Conservation (phyloP, 257 asterid genomes). For the Lycium barbarum region DNA sequence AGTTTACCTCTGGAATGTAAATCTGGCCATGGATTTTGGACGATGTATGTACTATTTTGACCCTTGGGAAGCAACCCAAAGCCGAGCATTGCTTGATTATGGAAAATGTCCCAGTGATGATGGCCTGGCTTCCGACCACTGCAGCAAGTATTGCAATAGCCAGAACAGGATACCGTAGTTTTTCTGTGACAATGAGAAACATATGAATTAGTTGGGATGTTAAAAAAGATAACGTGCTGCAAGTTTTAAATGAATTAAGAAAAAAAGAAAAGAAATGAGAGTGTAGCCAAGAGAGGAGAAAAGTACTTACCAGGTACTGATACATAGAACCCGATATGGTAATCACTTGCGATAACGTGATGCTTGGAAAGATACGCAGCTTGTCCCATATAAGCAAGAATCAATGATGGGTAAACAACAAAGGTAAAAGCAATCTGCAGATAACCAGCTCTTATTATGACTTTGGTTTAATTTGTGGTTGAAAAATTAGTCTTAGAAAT, state of each 20-base stretch:
- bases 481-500: not conserved
- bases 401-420: slow-evolving; percentile 86
- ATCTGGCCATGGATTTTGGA: slow-evolving; percentile 87
- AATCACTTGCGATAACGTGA: slow-evolving; percentile 69
- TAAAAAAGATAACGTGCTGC: slow-evolving; percentile 10
- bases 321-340: slow-evolving; percentile 83
- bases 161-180: slow-evolving; percentile 86
- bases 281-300: not conserved
- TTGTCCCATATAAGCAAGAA: slow-evolving; percentile 99
- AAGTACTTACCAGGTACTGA: slow-evolving; percentile 80
- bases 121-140: slow-evolving; percentile 97
- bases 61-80: slow-evolving; percentile 92
- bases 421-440: slow-evolving; percentile 86
- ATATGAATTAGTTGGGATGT: not conserved
- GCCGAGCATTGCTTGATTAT: slow-evolving; percentile 96
- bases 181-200: slow-evolving; percentile 50
- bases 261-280: slow-evolving; percentile 14
- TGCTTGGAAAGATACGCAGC: slow-evolving; percentile 97
- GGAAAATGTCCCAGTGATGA: slow-evolving; percentile 91
- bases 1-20: slow-evolving; percentile 92
- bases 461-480: slow-evolving; percentile 8
- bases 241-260: not conserved
- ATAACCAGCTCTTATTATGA: slow-evolving; percentile 13
- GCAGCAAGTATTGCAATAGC: slow-evolving; percentile 98
- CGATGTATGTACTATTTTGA: slow-evolving; percentile 85